A percentile compares a stretch with the other conserved stretches of the same genome.
These are phyloP conservation scores for Cercis canadensis DNA, from an alignment of 306 rosid genomes.

Conservation along the genomic window DNA sequence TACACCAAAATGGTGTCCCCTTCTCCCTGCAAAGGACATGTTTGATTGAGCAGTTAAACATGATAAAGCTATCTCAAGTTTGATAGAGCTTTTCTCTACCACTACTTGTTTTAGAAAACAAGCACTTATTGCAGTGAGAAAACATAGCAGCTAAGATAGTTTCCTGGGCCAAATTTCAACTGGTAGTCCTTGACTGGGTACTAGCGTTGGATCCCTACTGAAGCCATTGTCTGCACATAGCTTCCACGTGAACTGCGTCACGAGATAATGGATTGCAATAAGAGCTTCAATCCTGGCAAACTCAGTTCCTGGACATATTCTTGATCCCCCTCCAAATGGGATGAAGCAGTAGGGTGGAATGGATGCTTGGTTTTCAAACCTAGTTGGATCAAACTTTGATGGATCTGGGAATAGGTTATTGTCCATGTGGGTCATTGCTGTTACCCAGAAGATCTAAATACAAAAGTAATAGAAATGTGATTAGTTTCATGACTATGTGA, in stretches of 20 bases:
- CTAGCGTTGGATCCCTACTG: constrained; percentile 67
- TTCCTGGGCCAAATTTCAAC: constrained; percentile 55
- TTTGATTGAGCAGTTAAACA: too few species aligned
- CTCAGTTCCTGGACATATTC: constrained; percentile 77
- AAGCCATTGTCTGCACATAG: constrained; percentile 54
- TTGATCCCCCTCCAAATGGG: constrained; percentile 75
- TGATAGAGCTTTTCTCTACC: too few species aligned
- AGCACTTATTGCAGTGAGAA: background rate
- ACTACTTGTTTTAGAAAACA: too few species aligned
- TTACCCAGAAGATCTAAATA: constrained; percentile 71
- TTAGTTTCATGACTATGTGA: too few species aligned
- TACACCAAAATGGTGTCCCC: too few species aligned
- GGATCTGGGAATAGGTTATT: constrained; percentile 61
- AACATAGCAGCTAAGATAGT: constrained; percentile 13
- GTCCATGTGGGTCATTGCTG: constrained; percentile 73
- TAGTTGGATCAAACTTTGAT: constrained; percentile 71
- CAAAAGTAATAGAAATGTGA: too few species aligned
- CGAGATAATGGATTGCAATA: constrained; percentile 67
- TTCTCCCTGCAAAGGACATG: too few species aligned
- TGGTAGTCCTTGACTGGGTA: constrained; percentile 65
- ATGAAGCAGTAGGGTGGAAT: constrained; percentile 65
- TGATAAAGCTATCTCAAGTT: too few species aligned
- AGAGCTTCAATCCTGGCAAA: constrained; percentile 71
- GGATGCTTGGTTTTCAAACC: constrained; percentile 66
- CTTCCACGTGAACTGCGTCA: constrained; percentile 75